Evolutionary conservation across 108 stramenopile species (phyloP).

Genomic region (Cyclotella choctawhatcheeana): DNA sequence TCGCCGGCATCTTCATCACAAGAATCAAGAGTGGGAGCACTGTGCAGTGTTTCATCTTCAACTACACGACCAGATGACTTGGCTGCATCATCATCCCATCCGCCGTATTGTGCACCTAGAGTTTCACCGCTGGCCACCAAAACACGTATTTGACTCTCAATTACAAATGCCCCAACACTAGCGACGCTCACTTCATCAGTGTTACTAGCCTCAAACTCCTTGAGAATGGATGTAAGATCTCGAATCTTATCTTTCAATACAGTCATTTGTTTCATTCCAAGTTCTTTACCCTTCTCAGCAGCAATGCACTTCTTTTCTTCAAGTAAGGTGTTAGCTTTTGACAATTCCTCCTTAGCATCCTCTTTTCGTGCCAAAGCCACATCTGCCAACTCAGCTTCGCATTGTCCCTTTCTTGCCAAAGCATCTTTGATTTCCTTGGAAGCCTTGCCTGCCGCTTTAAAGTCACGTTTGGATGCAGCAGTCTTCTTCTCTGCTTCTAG

Average conservation of each 20-base stretch:
- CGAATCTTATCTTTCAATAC: conserved; percentile 61
- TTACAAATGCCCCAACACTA: conserved; percentile 72
- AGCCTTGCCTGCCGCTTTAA: conserved; percentile 81
- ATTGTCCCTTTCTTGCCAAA: conserved; percentile 63
- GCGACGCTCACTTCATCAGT: conserved; percentile 63
- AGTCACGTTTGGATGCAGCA: conserved; percentile 81
- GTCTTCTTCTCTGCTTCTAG: conserved; percentile 79
- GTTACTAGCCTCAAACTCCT: conserved; percentile 14
- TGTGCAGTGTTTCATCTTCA: neutral
- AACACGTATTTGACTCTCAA: conserved; percentile 73
- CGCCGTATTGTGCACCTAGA: conserved; percentile 51
- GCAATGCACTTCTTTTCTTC: conserved; percentile 63
- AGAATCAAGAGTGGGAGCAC: conserved; percentile 16
- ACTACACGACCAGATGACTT: neutral
- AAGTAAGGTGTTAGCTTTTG: conserved; percentile 50
- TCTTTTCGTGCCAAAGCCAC: conserved; percentile 59
- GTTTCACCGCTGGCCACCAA: conserved; percentile 61
- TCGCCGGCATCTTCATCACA: conserved; percentile 11
- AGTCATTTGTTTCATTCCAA: conserved; percentile 59
- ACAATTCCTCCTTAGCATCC: conserved; percentile 56
- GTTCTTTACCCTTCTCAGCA: conserved; percentile 62
- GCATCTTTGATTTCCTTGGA: conserved; percentile 91
- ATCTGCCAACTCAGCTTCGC: conserved; percentile 61
- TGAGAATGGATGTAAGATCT: conserved; percentile 39
- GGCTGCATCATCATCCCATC: conserved; percentile 17